Conservation (phyloP, 2,329 filamentous ascomycete species). For the Microsporum ferrugineum region DNA sequence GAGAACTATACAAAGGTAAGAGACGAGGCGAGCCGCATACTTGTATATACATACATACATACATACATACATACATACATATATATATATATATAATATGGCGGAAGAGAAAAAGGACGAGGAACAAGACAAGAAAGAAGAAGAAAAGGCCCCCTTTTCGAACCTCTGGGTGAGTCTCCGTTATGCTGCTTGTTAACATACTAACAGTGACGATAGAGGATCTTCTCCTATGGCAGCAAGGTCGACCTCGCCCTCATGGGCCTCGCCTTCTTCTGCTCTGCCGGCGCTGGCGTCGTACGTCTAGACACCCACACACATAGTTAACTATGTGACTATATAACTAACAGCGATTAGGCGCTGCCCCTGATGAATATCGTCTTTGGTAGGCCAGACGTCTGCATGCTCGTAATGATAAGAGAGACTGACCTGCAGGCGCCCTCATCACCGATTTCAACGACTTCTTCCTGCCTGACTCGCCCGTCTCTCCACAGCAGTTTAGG, state of each 20-base stretch:
- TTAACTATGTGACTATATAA: neutral
- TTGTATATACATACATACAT: too few species aligned
- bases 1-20: neutral
- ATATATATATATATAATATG: neutral
- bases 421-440: constrained; percentile 23
- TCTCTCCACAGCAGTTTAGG: constrained; percentile 40
- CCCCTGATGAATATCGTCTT: constrained; percentile 52
- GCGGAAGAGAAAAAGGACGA: neutral
- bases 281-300: constrained; percentile 22
- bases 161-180: constrained; percentile 19
- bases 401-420: neutral
- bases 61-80: too few species aligned
- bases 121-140: constrained; percentile 4
- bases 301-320: neutral
- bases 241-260: constrained; percentile 16
- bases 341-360: neutral
- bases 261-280: constrained; percentile 16
- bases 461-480: constrained; percentile 32
- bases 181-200: neutral
- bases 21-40: too few species aligned
- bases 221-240: constrained; percentile 17
- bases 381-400: constrained; percentile 23
- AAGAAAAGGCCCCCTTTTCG: constrained; percentile 15
- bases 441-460: constrained; percentile 49
- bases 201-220: constrained; percentile 11